These are phyloP conservation scores for Fomes fomentarius DNA, from an alignment of 1,284 basidiomycete species.

Conservation along the genomic window DNA sequence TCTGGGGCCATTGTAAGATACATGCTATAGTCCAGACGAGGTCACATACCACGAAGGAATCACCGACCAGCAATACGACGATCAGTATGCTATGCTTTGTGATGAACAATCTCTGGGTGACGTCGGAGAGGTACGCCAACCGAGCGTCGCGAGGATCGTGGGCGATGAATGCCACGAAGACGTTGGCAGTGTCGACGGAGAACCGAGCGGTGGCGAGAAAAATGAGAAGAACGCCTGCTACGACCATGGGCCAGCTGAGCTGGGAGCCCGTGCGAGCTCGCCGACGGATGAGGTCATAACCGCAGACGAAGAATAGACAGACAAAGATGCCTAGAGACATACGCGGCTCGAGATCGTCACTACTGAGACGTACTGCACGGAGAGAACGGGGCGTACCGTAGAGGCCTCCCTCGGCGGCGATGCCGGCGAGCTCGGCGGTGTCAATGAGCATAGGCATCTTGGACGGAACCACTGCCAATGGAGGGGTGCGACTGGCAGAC, in stretches of 20 bases:
- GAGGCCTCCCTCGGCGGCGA: too few species aligned
- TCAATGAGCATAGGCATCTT: too few species aligned
- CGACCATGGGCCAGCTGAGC: not conserved
- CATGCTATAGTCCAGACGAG: not conserved
- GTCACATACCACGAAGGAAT: slow-evolving; percentile 22
- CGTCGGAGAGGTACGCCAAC: not conserved
- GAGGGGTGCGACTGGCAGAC: too few species aligned
- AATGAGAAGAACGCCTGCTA: not conserved
- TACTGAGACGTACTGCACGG: too few species aligned
- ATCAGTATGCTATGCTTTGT: slow-evolving; percentile 19
- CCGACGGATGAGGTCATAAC: slow-evolving; percentile 7
- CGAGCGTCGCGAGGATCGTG: not conserved
- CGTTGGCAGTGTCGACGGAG: not conserved
- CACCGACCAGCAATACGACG: slow-evolving; percentile 16
- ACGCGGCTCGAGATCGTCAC: too few species aligned
- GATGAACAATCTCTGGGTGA: slow-evolving; percentile 8
- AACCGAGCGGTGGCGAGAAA: not conserved
- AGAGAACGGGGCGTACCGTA: too few species aligned
- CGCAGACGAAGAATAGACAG: slow-evolving; percentile 7
- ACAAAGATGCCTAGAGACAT: slow-evolving; percentile 15
- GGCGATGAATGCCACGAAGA: slow-evolving; percentile 6
- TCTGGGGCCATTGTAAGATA: slow-evolving; percentile 13
- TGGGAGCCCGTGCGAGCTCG: not conserved
- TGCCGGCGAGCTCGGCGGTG: too few species aligned
- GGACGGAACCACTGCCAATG: too few species aligned